Conservation (phyloP, 768 basidiomycete genomes). For the Hydnomerulius pinastri region DNA sequence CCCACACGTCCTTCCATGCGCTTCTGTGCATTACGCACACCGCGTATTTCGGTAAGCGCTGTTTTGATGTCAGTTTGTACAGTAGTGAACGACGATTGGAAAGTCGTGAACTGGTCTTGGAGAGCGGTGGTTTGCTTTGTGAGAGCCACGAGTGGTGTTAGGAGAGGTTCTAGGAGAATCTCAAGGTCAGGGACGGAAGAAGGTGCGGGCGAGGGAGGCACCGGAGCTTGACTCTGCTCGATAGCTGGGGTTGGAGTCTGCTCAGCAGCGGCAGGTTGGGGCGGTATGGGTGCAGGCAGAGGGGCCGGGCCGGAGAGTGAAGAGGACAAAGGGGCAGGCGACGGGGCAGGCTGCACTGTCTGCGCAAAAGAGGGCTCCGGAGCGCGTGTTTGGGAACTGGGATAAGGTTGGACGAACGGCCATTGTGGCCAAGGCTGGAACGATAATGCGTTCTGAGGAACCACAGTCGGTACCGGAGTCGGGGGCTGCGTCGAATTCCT, state of each 20-base stretch:
- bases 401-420: background rate
- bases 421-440: background rate
- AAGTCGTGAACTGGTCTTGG: conserved; percentile 14
- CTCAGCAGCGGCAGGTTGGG: background rate
- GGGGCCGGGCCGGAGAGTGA: background rate
- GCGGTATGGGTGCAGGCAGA: background rate
- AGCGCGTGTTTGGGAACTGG: background rate
- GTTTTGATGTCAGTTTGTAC: conserved; percentile 17
- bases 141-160: conserved; percentile 3
- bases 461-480: background rate
- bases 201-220: too few relatives aligned
- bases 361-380: background rate
- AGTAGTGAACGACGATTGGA: conserved; percentile 8
- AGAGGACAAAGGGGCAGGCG: background rate
- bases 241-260: background rate
- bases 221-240: too few relatives aligned
- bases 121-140: conserved; percentile 18
- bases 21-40: conserved; percentile 15
- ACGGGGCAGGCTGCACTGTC: background rate
- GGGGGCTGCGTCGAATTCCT: background rate
- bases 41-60: conserved; percentile 16
- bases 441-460: background rate
- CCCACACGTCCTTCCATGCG: conserved; percentile 8
- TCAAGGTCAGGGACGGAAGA: background rate
- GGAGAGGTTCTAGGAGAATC: background rate